A percentile compares a stretch with the other conserved stretches of the same genome.
Evolutionary conservation across 2,329 filamentous ascomycete genomes (phyloP).

Genomic region (Fusarium sp.): DNA sequence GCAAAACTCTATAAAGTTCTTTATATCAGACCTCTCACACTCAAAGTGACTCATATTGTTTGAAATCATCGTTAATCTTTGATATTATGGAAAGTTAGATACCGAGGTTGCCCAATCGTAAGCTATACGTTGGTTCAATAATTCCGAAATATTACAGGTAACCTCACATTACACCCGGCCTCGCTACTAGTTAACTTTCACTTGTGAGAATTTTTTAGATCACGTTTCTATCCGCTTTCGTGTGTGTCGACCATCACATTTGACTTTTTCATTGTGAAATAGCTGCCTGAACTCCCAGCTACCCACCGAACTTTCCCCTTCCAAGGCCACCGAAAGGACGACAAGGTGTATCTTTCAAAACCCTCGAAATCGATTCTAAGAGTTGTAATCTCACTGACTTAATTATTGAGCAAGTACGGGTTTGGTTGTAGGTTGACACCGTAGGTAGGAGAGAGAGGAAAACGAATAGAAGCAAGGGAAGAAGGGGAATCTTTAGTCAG

Average conservation of each 20-base stretch:
- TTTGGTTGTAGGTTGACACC: neutral
- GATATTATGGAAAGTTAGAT: neutral
- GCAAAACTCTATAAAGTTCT: neutral
- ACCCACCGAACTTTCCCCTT: neutral
- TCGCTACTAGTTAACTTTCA: neutral
- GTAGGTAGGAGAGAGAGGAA: neutral
- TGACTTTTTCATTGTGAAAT: neutral
- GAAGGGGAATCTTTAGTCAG: accelerated
- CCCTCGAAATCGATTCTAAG: accelerated
- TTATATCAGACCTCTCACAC: neutral
- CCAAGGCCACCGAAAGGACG: neutral
- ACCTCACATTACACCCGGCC: accelerated
- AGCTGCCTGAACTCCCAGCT: neutral
- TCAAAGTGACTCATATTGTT: neutral
- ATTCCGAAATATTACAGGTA: accelerated
- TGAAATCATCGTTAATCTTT: neutral
- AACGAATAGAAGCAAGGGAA: neutral
- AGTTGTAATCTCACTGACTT: neutral
- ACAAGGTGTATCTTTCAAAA: neutral
- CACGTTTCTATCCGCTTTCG: neutral
- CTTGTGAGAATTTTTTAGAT: neutral
- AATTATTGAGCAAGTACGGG: neutral
- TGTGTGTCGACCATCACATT: neutral
- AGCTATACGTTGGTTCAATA: neutral
- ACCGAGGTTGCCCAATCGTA: neutral